phyloP scores from a whole-genome alignment of 805 yeast species.

The Ogataea methylovora region DNA sequence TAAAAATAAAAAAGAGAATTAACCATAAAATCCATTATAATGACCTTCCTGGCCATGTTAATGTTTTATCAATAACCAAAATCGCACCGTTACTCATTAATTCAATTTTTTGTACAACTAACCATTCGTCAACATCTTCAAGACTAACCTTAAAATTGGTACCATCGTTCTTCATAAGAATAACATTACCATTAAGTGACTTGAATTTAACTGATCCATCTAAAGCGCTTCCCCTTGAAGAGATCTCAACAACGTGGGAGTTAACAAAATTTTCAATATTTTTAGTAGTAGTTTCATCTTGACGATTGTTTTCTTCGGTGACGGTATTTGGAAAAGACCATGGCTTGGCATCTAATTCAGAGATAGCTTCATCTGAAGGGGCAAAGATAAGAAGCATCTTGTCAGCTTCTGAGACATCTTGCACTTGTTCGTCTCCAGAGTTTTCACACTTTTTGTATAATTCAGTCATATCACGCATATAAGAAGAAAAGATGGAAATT shows the following conservation, averaged over 20 bases:
- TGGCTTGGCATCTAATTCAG: slow-evolving; percentile 48
- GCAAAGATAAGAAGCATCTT: slow-evolving; percentile 51
- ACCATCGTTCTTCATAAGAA: slow-evolving; percentile 29
- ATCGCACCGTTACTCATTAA: slow-evolving; percentile 39
- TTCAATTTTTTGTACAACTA: slow-evolving; percentile 27
- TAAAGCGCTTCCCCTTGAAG: slow-evolving; percentile 8
- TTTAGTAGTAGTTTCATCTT: slow-evolving; percentile 40
- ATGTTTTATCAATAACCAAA: slow-evolving; percentile 29
- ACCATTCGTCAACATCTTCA: slow-evolving; percentile 26
- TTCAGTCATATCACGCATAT: slow-evolving; percentile 55
- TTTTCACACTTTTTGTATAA: slow-evolving; percentile 39
- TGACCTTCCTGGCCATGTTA: slow-evolving; percentile 28
- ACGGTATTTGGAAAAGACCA: slow-evolving; percentile 70
- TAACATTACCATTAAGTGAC: slow-evolving; percentile 26
- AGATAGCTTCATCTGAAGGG: slow-evolving; percentile 60
- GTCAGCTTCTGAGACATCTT: slow-evolving; percentile 3
- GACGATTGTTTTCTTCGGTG: slow-evolving; percentile 28
- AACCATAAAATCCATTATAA: neutral
- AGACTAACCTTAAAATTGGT: slow-evolving; percentile 27
- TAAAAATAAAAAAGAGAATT: neutral
- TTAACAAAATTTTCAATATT: slow-evolving; percentile 55
- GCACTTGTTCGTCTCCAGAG: neutral
- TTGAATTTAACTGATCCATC: slow-evolving; percentile 23
- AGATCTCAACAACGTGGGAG: slow-evolving; percentile 47
- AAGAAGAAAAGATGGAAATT: slow-evolving; percentile 59